Base-by-base conservation (phyloP, 2,329 filamentous ascomycete species). In the Diaporthe sp. region DNA sequence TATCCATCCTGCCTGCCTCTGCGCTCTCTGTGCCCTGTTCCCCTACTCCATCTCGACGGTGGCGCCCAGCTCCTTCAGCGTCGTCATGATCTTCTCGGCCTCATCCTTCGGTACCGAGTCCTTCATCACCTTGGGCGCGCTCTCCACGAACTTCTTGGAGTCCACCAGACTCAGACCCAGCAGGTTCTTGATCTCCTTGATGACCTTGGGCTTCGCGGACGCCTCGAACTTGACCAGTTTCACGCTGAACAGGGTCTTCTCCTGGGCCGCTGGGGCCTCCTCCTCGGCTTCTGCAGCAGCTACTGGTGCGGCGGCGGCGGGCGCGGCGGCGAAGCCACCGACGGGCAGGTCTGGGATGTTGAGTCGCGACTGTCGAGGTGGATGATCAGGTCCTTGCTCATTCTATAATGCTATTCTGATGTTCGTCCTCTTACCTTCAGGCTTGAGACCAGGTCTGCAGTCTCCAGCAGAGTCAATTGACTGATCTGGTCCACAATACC, bases 61-160 rank as follows among this genome's bases (percentile, higher is more conserved):
- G 77, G 93, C 97, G 78, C 97, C 97, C 76, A 99, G 88, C 78
- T 91, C 96, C 92, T 98, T 98, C 88, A 99, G 90, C 55, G 94
- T 92, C 85, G 94, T 94, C 75, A 99, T 77, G 82, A 99, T 98
- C 93, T 99, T 99, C 90, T 98, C 96, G 10, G 95, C 95, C 85
- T 99, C 97, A 82, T 99, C 97, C 91, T 99, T 99, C 77, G 96
- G 94, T 79, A 99, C 95, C 69, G 94, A 96, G 87, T 99, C 97
- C 92, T 98, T 98, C 94, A 99, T 94, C 85, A 94, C 88, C 93
- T 99, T 99, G 77, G 97, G 97, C 79, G 94, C 96, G 82, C 94
- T 95, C 90, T 99, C 97, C 78, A 99, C 97, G 82, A 99, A 99
- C 89, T 99, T 99, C 93, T 99, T 99, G 87, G 94, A 97, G 86